These are phyloP conservation scores for Geosmithia flava DNA, from an alignment of 2,329 filamentous ascomycete genomes.

Conservation along the genomic window DNA sequence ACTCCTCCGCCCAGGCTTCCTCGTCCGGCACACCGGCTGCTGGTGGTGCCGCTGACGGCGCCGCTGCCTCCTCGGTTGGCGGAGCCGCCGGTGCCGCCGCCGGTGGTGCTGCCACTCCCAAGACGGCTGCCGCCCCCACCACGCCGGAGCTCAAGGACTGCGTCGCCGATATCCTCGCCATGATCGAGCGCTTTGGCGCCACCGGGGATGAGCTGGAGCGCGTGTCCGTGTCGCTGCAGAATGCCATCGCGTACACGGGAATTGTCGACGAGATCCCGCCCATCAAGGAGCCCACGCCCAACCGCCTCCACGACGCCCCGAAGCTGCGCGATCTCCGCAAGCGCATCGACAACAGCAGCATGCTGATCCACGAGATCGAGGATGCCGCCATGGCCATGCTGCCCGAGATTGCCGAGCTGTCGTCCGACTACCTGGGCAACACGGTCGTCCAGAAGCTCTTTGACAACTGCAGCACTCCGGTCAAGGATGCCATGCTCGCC, in stretches of 20 bases:
- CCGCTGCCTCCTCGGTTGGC: not conserved
- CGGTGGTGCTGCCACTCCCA: not conserved
- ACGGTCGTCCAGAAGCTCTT: slow-evolving; percentile 99
- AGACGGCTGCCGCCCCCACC: slow-evolving; percentile 35
- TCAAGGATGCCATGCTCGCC: slow-evolving; percentile 82
- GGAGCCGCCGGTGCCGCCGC: not conserved
- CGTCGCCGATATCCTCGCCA: slow-evolving; percentile 69
- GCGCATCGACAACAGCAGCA: slow-evolving; percentile 89
- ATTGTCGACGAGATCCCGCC: slow-evolving; percentile 80
- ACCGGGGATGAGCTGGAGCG: slow-evolving; percentile 62
- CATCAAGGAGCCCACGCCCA: slow-evolving; percentile 77
- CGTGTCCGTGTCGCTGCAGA: slow-evolving; percentile 63
- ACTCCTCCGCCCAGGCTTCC: not conserved
- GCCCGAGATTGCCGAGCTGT: slow-evolving; percentile 86
- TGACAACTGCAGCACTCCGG: slow-evolving; percentile 82
- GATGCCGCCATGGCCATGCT: slow-evolving; percentile 88
- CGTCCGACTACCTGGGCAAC: slow-evolving; percentile 94
- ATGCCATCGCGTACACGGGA: slow-evolving; percentile 59
- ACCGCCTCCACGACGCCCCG: slow-evolving; percentile 82
- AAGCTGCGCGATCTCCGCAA: slow-evolving; percentile 93
- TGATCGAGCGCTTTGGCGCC: slow-evolving; percentile 81
- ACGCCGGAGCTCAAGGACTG: slow-evolving; percentile 68
- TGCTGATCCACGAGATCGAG: slow-evolving; percentile 80
- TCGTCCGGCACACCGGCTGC: not conserved
- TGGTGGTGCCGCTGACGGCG: not conserved